These are phyloP conservation scores for Phytopythium aichiense DNA, from an alignment of 352 stramenopile genomes.

Conservation along the genomic window DNA sequence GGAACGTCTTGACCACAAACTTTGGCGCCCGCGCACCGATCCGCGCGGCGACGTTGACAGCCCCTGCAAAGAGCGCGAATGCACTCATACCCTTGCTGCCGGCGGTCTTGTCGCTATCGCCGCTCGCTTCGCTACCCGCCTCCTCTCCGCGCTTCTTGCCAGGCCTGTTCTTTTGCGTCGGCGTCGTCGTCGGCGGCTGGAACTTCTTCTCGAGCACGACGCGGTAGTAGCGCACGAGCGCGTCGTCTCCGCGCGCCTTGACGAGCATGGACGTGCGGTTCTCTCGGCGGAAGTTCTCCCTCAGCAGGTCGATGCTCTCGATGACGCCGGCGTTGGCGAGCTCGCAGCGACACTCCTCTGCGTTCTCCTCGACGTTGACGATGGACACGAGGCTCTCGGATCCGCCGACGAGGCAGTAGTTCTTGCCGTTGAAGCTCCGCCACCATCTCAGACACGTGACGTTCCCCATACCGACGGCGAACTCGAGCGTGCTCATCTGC, in stretches of 20 bases:
- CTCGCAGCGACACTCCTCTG: slow-evolving; percentile 80
- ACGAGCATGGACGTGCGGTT: slow-evolving; percentile 82
- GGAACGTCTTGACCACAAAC: slow-evolving; percentile 82
- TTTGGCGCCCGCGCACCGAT: slow-evolving; percentile 10
- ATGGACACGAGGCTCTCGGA: slow-evolving; percentile 76
- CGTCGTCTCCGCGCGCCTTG: slow-evolving; percentile 45
- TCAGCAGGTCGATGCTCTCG: slow-evolving; percentile 69
- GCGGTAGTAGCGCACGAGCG: slow-evolving; percentile 60
- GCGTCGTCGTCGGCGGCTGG: slow-evolving; percentile 13
- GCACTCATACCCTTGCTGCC: not conserved
- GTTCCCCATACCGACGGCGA: slow-evolving; percentile 58
- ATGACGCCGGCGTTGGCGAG: slow-evolving; percentile 59
- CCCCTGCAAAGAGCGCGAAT: not conserved
- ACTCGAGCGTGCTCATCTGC: slow-evolving; percentile 85
- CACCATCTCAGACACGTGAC: slow-evolving; percentile 77
- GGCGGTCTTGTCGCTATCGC: not conserved
- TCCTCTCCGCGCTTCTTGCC: slow-evolving; percentile 6
- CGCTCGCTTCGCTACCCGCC: not conserved
- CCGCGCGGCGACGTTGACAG: not conserved
- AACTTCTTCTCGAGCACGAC: slow-evolving; percentile 83
- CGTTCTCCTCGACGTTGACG: slow-evolving; percentile 84
- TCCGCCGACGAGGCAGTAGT: slow-evolving; percentile 84
- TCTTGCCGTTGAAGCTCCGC: slow-evolving; percentile 75
- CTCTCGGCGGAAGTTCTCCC: slow-evolving; percentile 74
- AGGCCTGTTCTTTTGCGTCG: slow-evolving; percentile 15